Conservation (phyloP, 1,284 basidiomycete species). For the Rhodotorula sp. region DNA sequence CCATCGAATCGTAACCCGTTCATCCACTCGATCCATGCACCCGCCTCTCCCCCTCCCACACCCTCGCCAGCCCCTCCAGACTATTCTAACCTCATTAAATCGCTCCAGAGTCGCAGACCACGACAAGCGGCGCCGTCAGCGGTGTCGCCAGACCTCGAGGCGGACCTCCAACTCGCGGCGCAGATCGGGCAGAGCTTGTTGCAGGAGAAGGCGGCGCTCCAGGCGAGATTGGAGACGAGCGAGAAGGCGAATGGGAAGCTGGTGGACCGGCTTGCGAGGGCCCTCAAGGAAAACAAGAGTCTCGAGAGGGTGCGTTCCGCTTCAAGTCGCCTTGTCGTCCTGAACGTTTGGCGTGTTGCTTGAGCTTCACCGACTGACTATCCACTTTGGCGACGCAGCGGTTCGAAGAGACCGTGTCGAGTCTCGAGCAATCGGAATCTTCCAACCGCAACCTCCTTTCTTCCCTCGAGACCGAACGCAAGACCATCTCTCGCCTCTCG, state of each 20-base stretch:
- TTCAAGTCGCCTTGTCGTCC: constrained; percentile 42
- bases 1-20: no score
- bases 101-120: neutral
- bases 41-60: no score
- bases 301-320: constrained; percentile 62
- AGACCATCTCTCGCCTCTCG: constrained; percentile 65
- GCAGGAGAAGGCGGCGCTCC: constrained; percentile 51
- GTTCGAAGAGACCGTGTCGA: constrained; percentile 74
- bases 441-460: constrained; percentile 71
- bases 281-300: constrained; percentile 61
- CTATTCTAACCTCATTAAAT: no score
- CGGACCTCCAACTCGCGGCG: constrained; percentile 38
- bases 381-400: constrained; percentile 55
- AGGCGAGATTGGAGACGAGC: constrained; percentile 18
- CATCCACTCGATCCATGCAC: no score
- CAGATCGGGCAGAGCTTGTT: constrained; percentile 86
- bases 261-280: constrained; percentile 47
- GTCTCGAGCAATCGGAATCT: constrained; percentile 76
- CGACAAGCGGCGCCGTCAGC: neutral
- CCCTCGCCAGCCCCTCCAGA: no score
- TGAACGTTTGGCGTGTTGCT: no score
- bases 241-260: constrained; percentile 45
- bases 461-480: constrained; percentile 74
- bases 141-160: constrained; percentile 25
- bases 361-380: neutral